Percentiles rank a stretch among this genome's conserved stretches.
Conservation (phyloP, 768 basidiomycete genomes). For the Sporobolomyces roseus region DNA sequence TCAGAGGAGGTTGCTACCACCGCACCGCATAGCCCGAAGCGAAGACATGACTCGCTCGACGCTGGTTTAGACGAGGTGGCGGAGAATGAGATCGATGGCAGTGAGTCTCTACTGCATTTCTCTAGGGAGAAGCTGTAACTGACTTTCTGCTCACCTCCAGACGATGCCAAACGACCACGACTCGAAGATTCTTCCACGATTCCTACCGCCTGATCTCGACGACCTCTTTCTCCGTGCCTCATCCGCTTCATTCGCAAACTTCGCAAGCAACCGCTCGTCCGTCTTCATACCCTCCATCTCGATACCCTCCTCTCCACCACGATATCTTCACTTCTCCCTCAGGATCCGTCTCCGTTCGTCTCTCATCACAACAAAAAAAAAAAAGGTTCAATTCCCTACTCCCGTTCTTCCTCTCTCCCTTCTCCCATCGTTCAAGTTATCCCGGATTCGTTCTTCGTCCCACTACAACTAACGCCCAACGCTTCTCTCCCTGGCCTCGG, state of each 20-base stretch:
- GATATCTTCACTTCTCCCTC: not conserved
- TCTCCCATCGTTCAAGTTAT: no score
- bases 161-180: constrained; percentile 22
- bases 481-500: no score
- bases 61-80: not conserved
- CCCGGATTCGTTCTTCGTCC: not conserved
- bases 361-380: no score
- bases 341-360: no score
- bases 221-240: not conserved
- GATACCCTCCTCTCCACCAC: not conserved
- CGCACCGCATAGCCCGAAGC: constrained; percentile 19
- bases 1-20: no score
- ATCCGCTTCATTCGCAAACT: no score
- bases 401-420: no score
- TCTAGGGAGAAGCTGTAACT: no score
- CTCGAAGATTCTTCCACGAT: not conserved
- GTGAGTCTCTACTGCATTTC: not conserved
- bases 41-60: constrained; percentile 9
- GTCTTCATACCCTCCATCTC: not conserved
- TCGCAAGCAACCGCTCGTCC: no score
- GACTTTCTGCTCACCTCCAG: not conserved
- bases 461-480: not conserved
- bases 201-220: constrained; percentile 7
- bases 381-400: no score
- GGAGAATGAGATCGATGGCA: not conserved